phyloP scores from a whole-genome alignment of 164 flowering plant genomes.

The Liquidambar formosana region DNA sequence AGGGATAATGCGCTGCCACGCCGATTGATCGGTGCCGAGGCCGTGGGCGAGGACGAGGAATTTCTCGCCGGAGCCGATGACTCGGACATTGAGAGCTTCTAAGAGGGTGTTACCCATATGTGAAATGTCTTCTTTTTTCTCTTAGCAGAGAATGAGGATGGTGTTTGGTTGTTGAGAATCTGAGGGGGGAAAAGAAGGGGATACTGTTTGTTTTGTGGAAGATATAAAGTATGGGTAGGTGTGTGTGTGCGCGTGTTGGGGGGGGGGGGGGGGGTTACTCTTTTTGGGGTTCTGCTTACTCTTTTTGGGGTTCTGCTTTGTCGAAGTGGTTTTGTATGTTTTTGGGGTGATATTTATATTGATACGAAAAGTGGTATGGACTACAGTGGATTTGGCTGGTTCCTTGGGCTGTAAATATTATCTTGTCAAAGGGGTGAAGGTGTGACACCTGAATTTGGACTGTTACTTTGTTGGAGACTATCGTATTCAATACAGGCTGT shows the following conservation, averaged over 20 bases:
- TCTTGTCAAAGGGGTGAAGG: not conserved
- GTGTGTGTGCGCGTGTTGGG: no score
- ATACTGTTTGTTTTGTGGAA: no score
- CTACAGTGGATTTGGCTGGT: no score
- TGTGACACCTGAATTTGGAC: not conserved
- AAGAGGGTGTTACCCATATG: constrained; percentile 46
- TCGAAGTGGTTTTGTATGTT: not conserved
- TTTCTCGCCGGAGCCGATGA: constrained; percentile 61
- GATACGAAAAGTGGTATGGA: not conserved
- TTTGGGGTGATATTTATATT: constrained; percentile 5
- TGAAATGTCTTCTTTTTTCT: no score
- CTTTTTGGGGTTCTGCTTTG: no score
- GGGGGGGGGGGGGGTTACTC: no score
- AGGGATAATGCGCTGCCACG: constrained; percentile 84
- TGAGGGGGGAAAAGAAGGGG: no score
- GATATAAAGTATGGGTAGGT: not conserved
- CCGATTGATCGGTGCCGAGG: constrained; percentile 94
- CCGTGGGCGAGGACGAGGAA: constrained; percentile 83
- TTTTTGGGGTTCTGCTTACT: no score
- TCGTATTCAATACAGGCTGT: no score
- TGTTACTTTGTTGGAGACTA: not conserved
- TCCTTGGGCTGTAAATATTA: not conserved
- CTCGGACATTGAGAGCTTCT: constrained; percentile 78
- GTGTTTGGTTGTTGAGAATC: not conserved
- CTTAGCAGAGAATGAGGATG: not conserved